These are phyloP conservation scores for Rubus idaeus DNA, from an alignment of 306 rosid species.

Conservation along the genomic window DNA sequence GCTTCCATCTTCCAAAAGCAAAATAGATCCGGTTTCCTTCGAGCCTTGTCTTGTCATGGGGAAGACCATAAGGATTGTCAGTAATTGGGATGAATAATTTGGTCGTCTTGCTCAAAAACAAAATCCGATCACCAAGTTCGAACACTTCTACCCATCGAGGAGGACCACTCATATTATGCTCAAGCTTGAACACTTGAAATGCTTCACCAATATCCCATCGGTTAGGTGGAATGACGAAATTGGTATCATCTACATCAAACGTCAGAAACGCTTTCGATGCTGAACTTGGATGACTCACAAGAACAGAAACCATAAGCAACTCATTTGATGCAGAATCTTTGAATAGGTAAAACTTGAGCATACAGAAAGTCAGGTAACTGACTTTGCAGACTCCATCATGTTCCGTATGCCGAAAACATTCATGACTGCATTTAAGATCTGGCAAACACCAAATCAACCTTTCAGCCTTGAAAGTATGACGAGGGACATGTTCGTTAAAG, in stretches of 20 bases:
- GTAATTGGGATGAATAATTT: background rate
- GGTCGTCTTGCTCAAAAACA: background rate
- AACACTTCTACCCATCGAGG: background rate
- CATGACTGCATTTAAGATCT: no score
- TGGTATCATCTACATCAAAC: background rate
- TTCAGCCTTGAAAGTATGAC: no score
- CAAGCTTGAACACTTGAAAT: background rate
- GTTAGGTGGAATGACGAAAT: background rate
- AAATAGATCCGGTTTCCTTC: constrained; percentile 1
- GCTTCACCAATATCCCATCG: background rate
- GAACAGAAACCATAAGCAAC: background rate
- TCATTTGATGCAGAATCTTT: constrained; percentile 3
- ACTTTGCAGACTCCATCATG: no score
- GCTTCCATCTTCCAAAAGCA: background rate
- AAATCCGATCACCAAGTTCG: background rate
- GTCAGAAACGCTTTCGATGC: background rate
- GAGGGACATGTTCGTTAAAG: no score
- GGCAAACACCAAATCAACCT: background rate
- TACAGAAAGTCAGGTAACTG: no score
- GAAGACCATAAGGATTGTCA: background rate
- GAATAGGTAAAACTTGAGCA: no score
- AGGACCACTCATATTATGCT: background rate
- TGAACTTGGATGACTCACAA: background rate
- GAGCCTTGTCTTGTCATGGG: background rate
- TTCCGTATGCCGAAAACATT: no score